These are phyloP conservation scores for Candida sanyiensis DNA, from an alignment of 805 yeast genomes.

Conservation along the genomic window DNA sequence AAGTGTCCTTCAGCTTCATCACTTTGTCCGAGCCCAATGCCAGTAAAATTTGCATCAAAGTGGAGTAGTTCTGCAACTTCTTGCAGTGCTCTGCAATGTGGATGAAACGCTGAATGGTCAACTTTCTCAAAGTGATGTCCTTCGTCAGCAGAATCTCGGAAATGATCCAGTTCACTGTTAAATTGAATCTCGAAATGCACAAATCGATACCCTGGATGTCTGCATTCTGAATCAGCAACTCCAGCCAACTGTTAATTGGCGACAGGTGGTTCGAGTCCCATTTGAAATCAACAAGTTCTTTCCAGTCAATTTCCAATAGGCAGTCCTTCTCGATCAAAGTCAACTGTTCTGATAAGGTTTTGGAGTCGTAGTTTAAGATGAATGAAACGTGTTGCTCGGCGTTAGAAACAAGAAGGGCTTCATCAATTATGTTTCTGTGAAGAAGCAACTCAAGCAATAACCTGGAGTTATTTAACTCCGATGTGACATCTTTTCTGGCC, in stretches of 20 bases:
- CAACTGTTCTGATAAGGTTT: constrained; percentile 68
- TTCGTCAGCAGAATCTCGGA: constrained; percentile 78
- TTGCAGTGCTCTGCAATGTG: constrained; percentile 77
- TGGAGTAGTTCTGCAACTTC: constrained; percentile 71
- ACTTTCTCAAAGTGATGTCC: constrained; percentile 50
- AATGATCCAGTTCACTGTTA: constrained; percentile 87
- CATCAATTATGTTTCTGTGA: constrained; percentile 20
- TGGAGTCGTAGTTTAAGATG: constrained; percentile 64
- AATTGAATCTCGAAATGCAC: constrained; percentile 78
- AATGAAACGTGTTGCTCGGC: constrained; percentile 71
- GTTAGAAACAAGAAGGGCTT: constrained; percentile 21
- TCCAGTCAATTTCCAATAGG: constrained; percentile 85
- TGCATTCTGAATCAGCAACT: constrained; percentile 54
- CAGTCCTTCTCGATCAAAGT: constrained; percentile 85
- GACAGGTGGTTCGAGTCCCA: constrained; percentile 59
- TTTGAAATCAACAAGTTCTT: constrained; percentile 69
- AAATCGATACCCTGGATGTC: constrained; percentile 69
- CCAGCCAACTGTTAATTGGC: constrained; percentile 81
- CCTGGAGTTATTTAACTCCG: constrained; percentile 25
- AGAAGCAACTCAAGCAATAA: constrained; percentile 36
- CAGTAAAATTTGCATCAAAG: constrained; percentile 79
- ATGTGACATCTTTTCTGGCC: constrained; percentile 18
- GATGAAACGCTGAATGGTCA: constrained; percentile 77
- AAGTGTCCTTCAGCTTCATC: constrained; percentile 56
- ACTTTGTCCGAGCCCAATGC: constrained; percentile 70